Evolutionary conservation across 805 yeast species (phyloP), one percentile per base, ranked within the genome.

Genomic region (Ogataea trehalophila): DNA sequence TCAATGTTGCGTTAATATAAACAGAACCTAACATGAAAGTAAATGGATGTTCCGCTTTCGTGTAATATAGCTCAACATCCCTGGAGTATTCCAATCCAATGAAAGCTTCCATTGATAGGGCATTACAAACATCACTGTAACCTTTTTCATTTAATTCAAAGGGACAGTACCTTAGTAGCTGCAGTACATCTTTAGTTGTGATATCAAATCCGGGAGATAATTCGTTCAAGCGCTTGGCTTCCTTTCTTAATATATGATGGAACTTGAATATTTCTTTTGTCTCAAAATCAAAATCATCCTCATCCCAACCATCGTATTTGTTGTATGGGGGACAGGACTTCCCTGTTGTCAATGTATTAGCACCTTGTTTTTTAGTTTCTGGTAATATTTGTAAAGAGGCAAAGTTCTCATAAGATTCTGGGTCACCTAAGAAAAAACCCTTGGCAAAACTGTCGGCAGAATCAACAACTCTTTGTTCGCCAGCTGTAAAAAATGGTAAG

Each of bases 141-240:
- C 94, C 95, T 47, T 72, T 73, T 9, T 80, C 85, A 47, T 85
- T 86, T 40, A 85, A 66, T 65, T 87, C 95, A 61, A 74, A 87
- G 3, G 87, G 90, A 67, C 95, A 87, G 67, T 81, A 74, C 13
- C 73, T 69, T 57, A 84, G 81, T 52, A 87, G 57, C 22, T 63
- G 65, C 39, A 62, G 65, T 23, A 81, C 76, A 57, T 87, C 92
- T 35, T 62, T 57, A 2, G 70, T 59, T 3, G 81, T 74, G 45
- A 86, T 53, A 53, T 79, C 68, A 53, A 71, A 68, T 2, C 81
- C 84, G 3, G 80, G 79, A 45, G 86, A 79, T 43, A 74, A 70
- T 41, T 62, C 61, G 56, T 76, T 76, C 43, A 86, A 67, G 56
- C 95, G 74, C n/a, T 62, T 62, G 6, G 83, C 75, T 29, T 87